Percentiles rank a stretch among this genome's conserved stretches.
Evolutionary conservation across 306 rosid species (phyloP).

Genomic region (Begonia fuchsioides): DNA sequence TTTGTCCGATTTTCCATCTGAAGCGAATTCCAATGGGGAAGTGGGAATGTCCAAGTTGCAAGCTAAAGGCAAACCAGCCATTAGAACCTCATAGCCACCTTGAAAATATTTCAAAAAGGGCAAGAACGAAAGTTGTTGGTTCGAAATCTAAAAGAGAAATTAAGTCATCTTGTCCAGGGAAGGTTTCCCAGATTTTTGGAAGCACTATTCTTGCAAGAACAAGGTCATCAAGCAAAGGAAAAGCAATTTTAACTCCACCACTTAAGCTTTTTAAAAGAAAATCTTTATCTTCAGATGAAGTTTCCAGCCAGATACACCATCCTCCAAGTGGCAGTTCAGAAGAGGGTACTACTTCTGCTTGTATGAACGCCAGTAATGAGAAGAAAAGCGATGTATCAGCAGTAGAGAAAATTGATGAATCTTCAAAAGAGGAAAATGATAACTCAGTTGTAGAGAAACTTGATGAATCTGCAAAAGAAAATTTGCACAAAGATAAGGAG

Average conservation of each 20-base stretch:
- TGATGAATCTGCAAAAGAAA: too few species aligned
- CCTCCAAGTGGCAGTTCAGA: conserved; percentile 31
- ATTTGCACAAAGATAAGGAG: conserved; percentile 32
- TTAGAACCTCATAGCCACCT: conserved; percentile 38
- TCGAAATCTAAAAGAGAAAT: conserved; percentile 45
- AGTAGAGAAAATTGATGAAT: too few species aligned
- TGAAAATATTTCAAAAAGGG: conserved; percentile 75
- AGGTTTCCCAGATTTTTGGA: conserved; percentile 68
- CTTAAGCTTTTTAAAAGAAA: conserved; percentile 34
- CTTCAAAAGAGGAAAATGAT: too few species aligned
- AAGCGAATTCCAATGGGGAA: conserved; percentile 90
- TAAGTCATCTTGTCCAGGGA: conserved; percentile 43
- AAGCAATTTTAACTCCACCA: conserved; percentile 35
- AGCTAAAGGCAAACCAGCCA: conserved; percentile 45
- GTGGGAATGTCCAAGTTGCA: conserved; percentile 91
- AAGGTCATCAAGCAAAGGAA: conserved; percentile 76
- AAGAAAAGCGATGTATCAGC: conserved; percentile 24
- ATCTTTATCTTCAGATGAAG: conserved; percentile 26
- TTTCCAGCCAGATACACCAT: conserved; percentile 33
- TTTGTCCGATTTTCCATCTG: conserved; percentile 14
- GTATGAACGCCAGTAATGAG: conserved; percentile 32
- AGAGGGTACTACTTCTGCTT: conserved; percentile 43
- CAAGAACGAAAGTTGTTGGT: conserved; percentile 59
- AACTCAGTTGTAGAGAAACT: too few species aligned
- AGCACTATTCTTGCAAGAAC: conserved; percentile 60